Base-by-base conservation (phyloP, 2,329 filamentous ascomycete species). In the Alternaria sp. region DNA sequence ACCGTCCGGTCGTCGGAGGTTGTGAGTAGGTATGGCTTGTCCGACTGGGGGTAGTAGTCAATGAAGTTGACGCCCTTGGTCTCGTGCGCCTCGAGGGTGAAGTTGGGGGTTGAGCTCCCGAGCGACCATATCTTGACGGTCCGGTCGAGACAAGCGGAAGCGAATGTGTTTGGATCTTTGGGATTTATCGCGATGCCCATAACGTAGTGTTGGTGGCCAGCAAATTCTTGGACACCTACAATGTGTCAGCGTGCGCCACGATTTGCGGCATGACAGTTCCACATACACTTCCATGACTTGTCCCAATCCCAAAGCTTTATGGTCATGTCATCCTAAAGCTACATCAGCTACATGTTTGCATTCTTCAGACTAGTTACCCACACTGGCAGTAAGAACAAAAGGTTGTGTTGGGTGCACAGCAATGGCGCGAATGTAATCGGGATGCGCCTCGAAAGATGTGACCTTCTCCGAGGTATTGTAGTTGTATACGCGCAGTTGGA, bases 261-360 rank as follows among this genome's bases (percentile, higher is more conserved):
- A 23, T 34, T 9, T 33, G 24, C 6, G 7, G 13, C 11, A 23
- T 10, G 5, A 10, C 14, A 23, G 5, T 2, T 55, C 21, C 33
- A 68, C 70, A 51, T 70, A 76, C 94, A 98, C 79, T 97, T 97
- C 95, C 95, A 99, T 69, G 88, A 88, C 79, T 95, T 96, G 72
- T 99, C 95, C 95, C 95, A 99, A 78, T 99, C 93, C 93, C 95
- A 99, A 50, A 97, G 85, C 84, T 95, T 97, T 77, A 97, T 97
- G 56, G 76, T 78, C 76, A 77, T 78, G 52, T 77, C 73, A 73
- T 77, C 72, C 70, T 76, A 56, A 24, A 39, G 49, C 48, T 48
- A 46, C 29, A 60, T 77, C 60, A 76, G 70, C 64, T 51, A 40
- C 40, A 33, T 44, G 34, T 46, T n/a, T 51, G 13, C 17, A 9